A percentile compares a stretch with the other conserved stretches of the same genome.
Conservation (phyloP, 345 rosid genomes). For the Durio zibethinus region DNA sequence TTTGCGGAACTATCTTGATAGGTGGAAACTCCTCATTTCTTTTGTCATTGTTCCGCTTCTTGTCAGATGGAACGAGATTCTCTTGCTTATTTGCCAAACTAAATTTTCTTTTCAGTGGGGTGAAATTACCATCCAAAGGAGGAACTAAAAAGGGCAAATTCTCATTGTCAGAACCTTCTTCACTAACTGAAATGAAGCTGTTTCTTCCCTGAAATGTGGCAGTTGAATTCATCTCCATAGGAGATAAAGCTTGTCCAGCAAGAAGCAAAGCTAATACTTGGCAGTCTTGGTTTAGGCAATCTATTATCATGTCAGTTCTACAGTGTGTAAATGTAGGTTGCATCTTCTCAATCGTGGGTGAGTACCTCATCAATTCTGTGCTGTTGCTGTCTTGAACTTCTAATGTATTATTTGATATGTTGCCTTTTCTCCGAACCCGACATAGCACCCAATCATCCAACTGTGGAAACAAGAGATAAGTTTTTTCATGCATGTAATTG, state of each 20-base stretch:
- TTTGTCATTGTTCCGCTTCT: slow-evolving; percentile 15
- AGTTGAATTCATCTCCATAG: slow-evolving; percentile 19
- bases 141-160: slow-evolving; percentile 27
- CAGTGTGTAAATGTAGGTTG: slow-evolving; percentile 7
- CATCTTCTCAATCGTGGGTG: slow-evolving; percentile 13
- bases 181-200: slow-evolving; percentile 1
- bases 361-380: slow-evolving; percentile 11
- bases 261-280: slow-evolving; percentile 34
- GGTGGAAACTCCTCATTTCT: slow-evolving; percentile 16
- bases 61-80: slow-evolving; percentile 13
- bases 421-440: slow-evolving; percentile 37
- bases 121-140: slow-evolving; percentile 20
- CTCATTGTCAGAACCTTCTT: slow-evolving; percentile 9
- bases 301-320: slow-evolving; percentile 27
- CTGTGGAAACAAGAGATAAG: slow-evolving; percentile 24
- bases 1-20: neutral
- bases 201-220: slow-evolving; percentile 19
- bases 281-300: slow-evolving; percentile 39
- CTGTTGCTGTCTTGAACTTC: slow-evolving; percentile 15
- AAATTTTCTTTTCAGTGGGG: slow-evolving; percentile 29
- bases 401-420: slow-evolving; percentile 8
- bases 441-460: slow-evolving; percentile 57
- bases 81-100: slow-evolving; percentile 19
- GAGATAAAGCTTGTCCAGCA: slow-evolving; percentile 29
- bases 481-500: neutral